Base-by-base conservation (phyloP, 352 stramenopile genomes). In the Globisporangium parvum region DNA sequence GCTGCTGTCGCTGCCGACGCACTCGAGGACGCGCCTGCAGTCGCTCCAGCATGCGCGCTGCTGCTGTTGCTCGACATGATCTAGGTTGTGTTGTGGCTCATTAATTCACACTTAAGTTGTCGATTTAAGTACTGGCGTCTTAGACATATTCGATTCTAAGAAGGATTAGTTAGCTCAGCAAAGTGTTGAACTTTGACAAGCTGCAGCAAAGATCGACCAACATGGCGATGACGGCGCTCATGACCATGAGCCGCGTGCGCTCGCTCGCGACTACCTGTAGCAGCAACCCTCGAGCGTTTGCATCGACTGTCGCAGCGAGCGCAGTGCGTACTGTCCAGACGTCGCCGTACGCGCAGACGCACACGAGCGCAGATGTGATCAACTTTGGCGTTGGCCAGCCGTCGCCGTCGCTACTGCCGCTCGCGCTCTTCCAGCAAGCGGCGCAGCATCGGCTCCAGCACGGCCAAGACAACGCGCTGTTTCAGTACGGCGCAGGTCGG, bases 381-480 rank as follows among this genome's bases (percentile, higher is more conserved):
- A 95, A 95, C 65, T 91, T 95, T 53, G 84, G 81, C 0, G 63
- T 95, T n/a, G 86, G 86, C 0, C 84, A 93, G 64, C 86, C 86
- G 52, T 86, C 86, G 10, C 67, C 69, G 37, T 75, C 78, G n/a
- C 70, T 94, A 65, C 66, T 95, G 54, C 84, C 86, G 21, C 56
- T 92, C 18, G 64, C 85, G 28, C 61, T 86, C 37, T 78, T 95
- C 53, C 72, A 70, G 14, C 42, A 68, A 37, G 79, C 79, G 37
- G 67, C 78, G 39, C 45, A 53, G 39, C 59, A 65, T 42, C 77
- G 80, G 21, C 84, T 95, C 24, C 68, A 63, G 37, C 45, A 60
- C 2, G 68, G 57, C 12, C 76, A 87, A 26, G 86, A 95, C 46
- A 68, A 59, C 0, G 46, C 65, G 4, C 48, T 93, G 53, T 63